A percentile compares a stretch with the other conserved stretches of the same genome.
These are phyloP conservation scores for Papiliotrema fonsecae DNA, from an alignment of 1,284 basidiomycete genomes.

Conservation along the genomic window DNA sequence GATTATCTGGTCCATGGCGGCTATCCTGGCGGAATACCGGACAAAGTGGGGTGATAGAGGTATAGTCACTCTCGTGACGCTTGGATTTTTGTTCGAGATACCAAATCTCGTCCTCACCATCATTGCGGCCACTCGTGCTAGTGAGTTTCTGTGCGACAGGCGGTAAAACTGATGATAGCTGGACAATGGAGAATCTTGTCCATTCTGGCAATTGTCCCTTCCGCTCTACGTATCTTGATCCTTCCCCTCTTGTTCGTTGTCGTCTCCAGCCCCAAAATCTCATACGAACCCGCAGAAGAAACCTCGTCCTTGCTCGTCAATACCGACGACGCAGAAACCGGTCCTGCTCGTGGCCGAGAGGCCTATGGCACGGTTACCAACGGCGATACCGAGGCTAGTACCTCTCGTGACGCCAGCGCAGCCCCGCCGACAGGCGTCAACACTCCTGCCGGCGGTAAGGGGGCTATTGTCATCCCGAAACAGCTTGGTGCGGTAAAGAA, in stretches of 20 bases:
- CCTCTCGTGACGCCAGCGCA: neutral
- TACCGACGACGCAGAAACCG: conserved; percentile 1
- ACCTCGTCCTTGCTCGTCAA: conserved; percentile 27
- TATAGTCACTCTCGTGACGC: conserved; percentile 23
- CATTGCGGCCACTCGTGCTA: conserved; percentile 19
- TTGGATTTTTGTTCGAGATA: conserved; percentile 33
- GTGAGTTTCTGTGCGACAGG: conserved; percentile 22
- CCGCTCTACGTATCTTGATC: conserved; percentile 29
- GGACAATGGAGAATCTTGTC: conserved; percentile 23
- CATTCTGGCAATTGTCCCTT: conserved; percentile 34
- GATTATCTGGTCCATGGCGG: conserved; percentile 26
- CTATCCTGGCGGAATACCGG: conserved; percentile 31
- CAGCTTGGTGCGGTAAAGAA: conserved; percentile 36
- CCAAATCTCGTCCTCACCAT: conserved; percentile 36
- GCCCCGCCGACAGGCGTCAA: conserved; percentile 8
- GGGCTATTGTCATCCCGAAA: conserved; percentile 32
- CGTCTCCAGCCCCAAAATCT: conserved; percentile 28
- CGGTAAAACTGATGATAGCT: neutral
- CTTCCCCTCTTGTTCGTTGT: conserved; percentile 31
- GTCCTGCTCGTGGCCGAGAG: neutral
- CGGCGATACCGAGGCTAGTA: neutral
- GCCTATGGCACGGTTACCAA: conserved; percentile 24
- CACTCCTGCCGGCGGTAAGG: conserved; percentile 11
- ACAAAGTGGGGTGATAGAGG: conserved; percentile 28
- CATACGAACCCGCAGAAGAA: conserved; percentile 35